Evolutionary conservation across 2,329 filamentous ascomycete species (phyloP), one percentile per base, ranked within the genome.

Genomic region (Fusarium sp.): DNA sequence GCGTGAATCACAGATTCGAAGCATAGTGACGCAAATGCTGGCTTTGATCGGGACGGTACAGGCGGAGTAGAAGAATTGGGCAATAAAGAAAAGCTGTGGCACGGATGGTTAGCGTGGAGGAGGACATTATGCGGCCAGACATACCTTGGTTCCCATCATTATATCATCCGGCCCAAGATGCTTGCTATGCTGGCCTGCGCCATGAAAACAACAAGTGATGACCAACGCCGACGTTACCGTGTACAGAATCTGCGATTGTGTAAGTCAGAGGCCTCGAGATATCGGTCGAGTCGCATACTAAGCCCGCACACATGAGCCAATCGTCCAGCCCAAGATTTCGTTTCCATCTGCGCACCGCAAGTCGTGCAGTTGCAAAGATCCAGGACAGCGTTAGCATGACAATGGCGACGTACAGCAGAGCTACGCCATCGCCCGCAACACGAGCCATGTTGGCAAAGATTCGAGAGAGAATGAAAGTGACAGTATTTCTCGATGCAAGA

Each of bases 21-120:
- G 64, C 42, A 77, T 72, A 0, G 73, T 75, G 2, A 75, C 67
- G 38, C 76, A 72, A 18, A 77, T 77, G 13, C 74, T 76, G 2
- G 58, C 6, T 28, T 77, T 77, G 54, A 77, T 74, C 10, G 72
- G 72, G 1, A 74, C 72, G 2, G 72, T 67, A 17, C 69, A 66
- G 5, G 62, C 26, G 5, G 54, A 42, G 44, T 74, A 74, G 57
- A 69, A 69, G 53, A 74, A 62, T 4, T 74, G 63, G 2, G 69
- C 66, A 4, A 73, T 51, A 18, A 74, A 74, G 33, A 71, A 74
- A 10, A 72, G 51, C 69, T 72, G 13, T 4, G 5, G 9, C 2
- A 7, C 11, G 5, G 10, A 3, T 28, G 6, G n/a, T 67, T 46
- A 67, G 38, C 26, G 22, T 20, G 7, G 11, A 7, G 4, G 36